Evolutionary conservation across 192 early-diverging fungal species (phyloP).

Genomic region (Rhizophlyctis rosea): DNA sequence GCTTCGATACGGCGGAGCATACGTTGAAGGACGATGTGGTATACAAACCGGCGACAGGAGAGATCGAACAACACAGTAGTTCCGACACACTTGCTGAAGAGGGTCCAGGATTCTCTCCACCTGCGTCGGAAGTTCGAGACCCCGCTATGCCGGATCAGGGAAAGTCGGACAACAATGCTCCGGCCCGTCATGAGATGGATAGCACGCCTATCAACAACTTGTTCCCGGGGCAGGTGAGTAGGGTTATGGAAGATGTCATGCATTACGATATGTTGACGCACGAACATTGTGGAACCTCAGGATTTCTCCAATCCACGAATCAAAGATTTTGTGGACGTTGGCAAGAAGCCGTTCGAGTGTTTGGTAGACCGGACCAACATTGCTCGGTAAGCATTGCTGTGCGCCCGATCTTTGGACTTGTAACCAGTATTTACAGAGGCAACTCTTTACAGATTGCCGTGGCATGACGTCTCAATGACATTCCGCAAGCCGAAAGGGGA

Average conservation of each 20-base stretch:
- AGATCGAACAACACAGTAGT: constrained; percentile 29
- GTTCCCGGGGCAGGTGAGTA: constrained; percentile 35
- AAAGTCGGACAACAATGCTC: constrained; percentile 2
- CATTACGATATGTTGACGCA: too few species aligned
- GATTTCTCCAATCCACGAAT: constrained; percentile 86
- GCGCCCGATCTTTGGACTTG: background rate
- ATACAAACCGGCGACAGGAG: constrained; percentile 38
- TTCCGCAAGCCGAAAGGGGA: constrained; percentile 42
- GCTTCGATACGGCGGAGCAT: constrained; percentile 81
- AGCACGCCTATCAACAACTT: constrained; percentile 28
- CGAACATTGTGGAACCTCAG: too few species aligned
- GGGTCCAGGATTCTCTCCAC: too few species aligned
- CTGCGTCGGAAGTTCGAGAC: background rate
- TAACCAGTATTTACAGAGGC: background rate
- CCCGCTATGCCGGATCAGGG: background rate
- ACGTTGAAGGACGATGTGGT: constrained; percentile 67
- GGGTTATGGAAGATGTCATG: too few species aligned
- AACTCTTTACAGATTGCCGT: constrained; percentile 64
- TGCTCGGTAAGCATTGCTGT: background rate
- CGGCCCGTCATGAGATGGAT: constrained; percentile 2
- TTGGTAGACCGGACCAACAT: constrained; percentile 46
- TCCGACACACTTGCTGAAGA: too few species aligned
- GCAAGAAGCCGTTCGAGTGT: constrained; percentile 42
- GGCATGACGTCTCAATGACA: constrained; percentile 82
- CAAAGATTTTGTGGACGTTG: constrained; percentile 67